These are phyloP conservation scores for Pichia sp. DNA, from an alignment of 1,139 yeast genomes.

Conservation along the genomic window DNA sequence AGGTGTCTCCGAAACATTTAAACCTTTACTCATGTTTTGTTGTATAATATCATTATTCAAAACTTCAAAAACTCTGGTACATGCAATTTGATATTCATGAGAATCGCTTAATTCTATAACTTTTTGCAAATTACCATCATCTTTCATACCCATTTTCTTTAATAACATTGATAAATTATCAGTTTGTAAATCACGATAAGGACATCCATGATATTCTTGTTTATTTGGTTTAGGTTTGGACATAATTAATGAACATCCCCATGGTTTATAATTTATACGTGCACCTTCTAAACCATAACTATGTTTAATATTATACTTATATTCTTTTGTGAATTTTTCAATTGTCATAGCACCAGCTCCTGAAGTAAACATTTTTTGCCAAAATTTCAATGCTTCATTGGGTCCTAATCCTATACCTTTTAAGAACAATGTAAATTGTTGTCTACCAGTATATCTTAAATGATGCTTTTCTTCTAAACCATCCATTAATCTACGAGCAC, in stretches of 20 bases:
- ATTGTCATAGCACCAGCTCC: slow-evolving; percentile 45
- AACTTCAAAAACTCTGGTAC: slow-evolving; percentile 81
- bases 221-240: slow-evolving; percentile 66
- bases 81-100: slow-evolving; percentile 75
- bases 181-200: slow-evolving; percentile 67
- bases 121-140: slow-evolving; percentile 52
- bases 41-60: slow-evolving; percentile 48
- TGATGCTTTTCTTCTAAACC: slow-evolving; percentile 60
- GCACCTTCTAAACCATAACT: slow-evolving; percentile 90
- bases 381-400: slow-evolving; percentile 83
- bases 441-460: slow-evolving; percentile 76
- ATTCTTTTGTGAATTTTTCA: slow-evolving; percentile 82
- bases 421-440: slow-evolving; percentile 75
- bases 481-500: slow-evolving; percentile 65
- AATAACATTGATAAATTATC: slow-evolving; percentile 56
- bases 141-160: slow-evolving; percentile 60
- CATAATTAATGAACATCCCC: slow-evolving; percentile 75
- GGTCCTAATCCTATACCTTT: slow-evolving; percentile 84
- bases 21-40: slow-evolving; percentile 38
- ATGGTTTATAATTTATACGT: slow-evolving; percentile 76
- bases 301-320: slow-evolving; percentile 81
- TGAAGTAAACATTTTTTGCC: slow-evolving; percentile 66
- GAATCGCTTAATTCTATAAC: slow-evolving; percentile 61
- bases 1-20: slow-evolving; percentile 36
- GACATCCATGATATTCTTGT: slow-evolving; percentile 82